A percentile compares a stretch with the other conserved stretches of the same genome.
Evolutionary conservation across 2,329 filamentous ascomycete species (phyloP).

Genomic region (Colletotrichum lindemuthianum): DNA sequence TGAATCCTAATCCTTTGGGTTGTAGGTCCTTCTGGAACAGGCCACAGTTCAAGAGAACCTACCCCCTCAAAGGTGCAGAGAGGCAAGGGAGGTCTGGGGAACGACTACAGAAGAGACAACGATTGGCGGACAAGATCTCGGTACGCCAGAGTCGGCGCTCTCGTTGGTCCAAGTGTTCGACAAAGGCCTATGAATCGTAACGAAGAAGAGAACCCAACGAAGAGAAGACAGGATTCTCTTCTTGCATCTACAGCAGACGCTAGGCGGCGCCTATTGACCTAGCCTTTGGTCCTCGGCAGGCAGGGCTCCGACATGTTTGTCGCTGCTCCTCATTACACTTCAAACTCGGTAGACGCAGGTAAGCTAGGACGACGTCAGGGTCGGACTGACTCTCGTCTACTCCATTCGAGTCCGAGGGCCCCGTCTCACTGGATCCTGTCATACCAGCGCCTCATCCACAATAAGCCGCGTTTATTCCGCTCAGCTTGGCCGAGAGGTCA

Average conservation of each 20-base stretch:
- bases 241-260: background rate
- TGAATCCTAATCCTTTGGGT: slow-evolving; percentile 12
- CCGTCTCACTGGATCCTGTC: slow-evolving; percentile 30
- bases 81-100: slow-evolving; percentile 15
- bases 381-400: background rate
- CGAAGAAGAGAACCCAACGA: background rate
- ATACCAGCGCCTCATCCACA: slow-evolving; percentile 1
- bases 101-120: slow-evolving; percentile 8
- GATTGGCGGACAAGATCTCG: slow-evolving; percentile 13
- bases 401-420: slow-evolving; percentile 15
- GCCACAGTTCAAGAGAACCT: slow-evolving; percentile 4
- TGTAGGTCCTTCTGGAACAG: background rate
- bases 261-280: slow-evolving; percentile 5
- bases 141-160: background rate
- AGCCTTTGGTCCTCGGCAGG: background rate
- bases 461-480: slow-evolving; percentile 2
- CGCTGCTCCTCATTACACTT: slow-evolving; percentile 3
- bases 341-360: slow-evolving; percentile 8
- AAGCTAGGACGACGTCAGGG: slow-evolving; percentile 5
- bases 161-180: slow-evolving; percentile 5
- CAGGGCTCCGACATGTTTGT: slow-evolving; percentile 4
- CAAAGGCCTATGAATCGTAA: background rate
- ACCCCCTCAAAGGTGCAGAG: slow-evolving; percentile 4
- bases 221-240: background rate
- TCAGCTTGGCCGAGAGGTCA: background rate